Evolutionary conservation across 1,284 basidiomycete species (phyloP).

Genomic region (Sporisorium scitamineum): DNA sequence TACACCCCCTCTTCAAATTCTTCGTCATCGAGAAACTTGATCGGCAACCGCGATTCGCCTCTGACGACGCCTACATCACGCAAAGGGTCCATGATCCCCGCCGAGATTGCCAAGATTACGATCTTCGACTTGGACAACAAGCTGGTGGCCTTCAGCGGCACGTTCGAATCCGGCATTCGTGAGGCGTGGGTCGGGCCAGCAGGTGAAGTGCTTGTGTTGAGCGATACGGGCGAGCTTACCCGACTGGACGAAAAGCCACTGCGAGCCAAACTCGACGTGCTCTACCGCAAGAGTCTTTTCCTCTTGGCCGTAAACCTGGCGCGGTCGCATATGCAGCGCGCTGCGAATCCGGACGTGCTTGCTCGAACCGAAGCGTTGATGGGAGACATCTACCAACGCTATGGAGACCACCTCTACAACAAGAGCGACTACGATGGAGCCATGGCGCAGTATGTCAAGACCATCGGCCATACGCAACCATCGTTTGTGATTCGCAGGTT

Average conservation of each 20-base stretch:
- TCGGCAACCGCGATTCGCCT: slow-evolving; percentile 60
- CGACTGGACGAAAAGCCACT: slow-evolving; percentile 61
- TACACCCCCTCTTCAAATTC: slow-evolving; percentile 80
- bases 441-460: slow-evolving; percentile 91
- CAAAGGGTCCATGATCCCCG: slow-evolving; percentile 15
- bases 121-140: slow-evolving; percentile 95
- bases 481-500: slow-evolving; percentile 98
- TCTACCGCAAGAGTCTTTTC: slow-evolving; percentile 63
- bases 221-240: slow-evolving; percentile 45
- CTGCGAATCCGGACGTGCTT: slow-evolving; percentile 31
- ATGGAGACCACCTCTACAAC: slow-evolving; percentile 89
- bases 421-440: slow-evolving; percentile 94
- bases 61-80: slow-evolving; percentile 20
- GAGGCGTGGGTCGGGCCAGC: slow-evolving; percentile 35
- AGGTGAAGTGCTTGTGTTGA: slow-evolving; percentile 58
- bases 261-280: slow-evolving; percentile 59
- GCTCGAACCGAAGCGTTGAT: slow-evolving; percentile 56
- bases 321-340: slow-evolving; percentile 50
- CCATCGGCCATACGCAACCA: slow-evolving; percentile 87
- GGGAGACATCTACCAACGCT: slow-evolving; percentile 73
- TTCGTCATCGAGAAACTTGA: slow-evolving; percentile 81
- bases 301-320: slow-evolving; percentile 63
- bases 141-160: slow-evolving; percentile 78
- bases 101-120: slow-evolving; percentile 77
- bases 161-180: slow-evolving; percentile 58